Evolutionary conservation across 108 stramenopile species (phyloP).

Genomic region (Tribonema minus): DNA sequence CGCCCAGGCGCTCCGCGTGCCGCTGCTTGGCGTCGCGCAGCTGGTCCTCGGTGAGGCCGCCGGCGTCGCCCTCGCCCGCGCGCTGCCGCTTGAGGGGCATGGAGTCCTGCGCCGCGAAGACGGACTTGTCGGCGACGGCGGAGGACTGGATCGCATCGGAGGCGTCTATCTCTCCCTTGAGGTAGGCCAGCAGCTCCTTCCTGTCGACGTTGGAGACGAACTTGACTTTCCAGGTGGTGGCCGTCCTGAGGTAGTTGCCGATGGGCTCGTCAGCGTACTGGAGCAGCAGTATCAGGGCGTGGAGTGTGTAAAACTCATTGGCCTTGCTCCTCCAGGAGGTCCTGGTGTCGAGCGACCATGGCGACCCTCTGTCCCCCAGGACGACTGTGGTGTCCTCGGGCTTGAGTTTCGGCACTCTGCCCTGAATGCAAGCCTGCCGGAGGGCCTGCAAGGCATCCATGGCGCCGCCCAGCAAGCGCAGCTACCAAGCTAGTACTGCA

Average conservation of each 20-base stretch:
- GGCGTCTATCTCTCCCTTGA: slow-evolving; percentile 9
- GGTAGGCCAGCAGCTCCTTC: slow-evolving; percentile 20
- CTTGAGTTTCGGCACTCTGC: too few relatives aligned
- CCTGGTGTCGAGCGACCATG: too few relatives aligned
- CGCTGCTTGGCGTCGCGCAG: slow-evolving; percentile 23
- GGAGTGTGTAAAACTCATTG: slow-evolving; percentile 28
- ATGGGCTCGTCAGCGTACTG: slow-evolving; percentile 24
- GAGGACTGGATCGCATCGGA: not conserved
- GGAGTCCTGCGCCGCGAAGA: not conserved
- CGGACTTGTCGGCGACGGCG: not conserved
- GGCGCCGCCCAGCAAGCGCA: too few relatives aligned
- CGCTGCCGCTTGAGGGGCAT: not conserved
- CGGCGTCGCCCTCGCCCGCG: not conserved
- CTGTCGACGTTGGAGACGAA: slow-evolving; percentile 22
- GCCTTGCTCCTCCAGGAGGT: too few relatives aligned
- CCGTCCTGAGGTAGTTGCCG: slow-evolving; percentile 9
- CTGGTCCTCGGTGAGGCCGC: slow-evolving; percentile 16
- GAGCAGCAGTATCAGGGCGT: slow-evolving; percentile 8
- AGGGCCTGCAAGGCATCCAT: too few relatives aligned
- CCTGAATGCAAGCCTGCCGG: too few relatives aligned
- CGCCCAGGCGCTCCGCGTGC: slow-evolving; percentile 25
- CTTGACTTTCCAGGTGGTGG: slow-evolving; percentile 1
- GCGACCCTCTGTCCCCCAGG: too few relatives aligned
- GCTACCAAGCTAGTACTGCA: too few relatives aligned
- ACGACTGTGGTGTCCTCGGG: too few relatives aligned